Evolutionary conservation across 2,329 filamentous ascomycete species (phyloP).

Genomic region (Aspergillus sp.): DNA sequence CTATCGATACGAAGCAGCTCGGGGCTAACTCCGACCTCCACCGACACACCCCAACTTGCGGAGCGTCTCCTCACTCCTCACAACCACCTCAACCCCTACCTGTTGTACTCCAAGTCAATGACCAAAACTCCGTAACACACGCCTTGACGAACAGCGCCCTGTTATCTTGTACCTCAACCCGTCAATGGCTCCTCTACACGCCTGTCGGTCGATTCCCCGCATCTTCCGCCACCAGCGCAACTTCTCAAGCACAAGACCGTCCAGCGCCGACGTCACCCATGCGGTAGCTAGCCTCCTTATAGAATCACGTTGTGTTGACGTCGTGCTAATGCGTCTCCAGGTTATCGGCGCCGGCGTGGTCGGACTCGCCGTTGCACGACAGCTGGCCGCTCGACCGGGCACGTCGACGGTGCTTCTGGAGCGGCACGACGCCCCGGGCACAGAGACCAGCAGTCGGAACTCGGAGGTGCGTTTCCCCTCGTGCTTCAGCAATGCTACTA

Average conservation of each 20-base stretch:
- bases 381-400: slow-evolving; percentile 61
- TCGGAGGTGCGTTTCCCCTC: slow-evolving; percentile 61
- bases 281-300: slow-evolving; percentile 39
- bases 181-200: slow-evolving; percentile 16
- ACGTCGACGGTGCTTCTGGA: slow-evolving; percentile 76
- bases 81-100: too few species aligned
- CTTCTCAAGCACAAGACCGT: slow-evolving; percentile 45
- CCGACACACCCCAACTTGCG: not conserved
- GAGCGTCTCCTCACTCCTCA: too few species aligned
- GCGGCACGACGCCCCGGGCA: slow-evolving; percentile 71
- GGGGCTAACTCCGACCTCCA: not conserved
- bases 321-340: slow-evolving; percentile 25
- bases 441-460: slow-evolving; percentile 85
- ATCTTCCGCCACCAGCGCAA: slow-evolving; percentile 18
- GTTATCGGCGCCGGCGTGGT: slow-evolving; percentile 71
- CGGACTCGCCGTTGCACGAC: slow-evolving; percentile 74
- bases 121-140: too few species aligned
- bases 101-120: too few species aligned
- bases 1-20: too few species aligned
- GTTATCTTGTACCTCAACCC: not conserved
- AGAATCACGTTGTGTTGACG: not conserved
- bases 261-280: slow-evolving; percentile 61
- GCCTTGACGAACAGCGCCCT: too few species aligned
- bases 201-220: slow-evolving; percentile 10
- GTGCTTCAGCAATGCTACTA: not conserved